A percentile compares a stretch with the other conserved stretches of the same genome.
phyloP scores from a whole-genome alignment of 371 early-diverging fungal genomes.

The Apophysomyces trapeziformis region DNA sequence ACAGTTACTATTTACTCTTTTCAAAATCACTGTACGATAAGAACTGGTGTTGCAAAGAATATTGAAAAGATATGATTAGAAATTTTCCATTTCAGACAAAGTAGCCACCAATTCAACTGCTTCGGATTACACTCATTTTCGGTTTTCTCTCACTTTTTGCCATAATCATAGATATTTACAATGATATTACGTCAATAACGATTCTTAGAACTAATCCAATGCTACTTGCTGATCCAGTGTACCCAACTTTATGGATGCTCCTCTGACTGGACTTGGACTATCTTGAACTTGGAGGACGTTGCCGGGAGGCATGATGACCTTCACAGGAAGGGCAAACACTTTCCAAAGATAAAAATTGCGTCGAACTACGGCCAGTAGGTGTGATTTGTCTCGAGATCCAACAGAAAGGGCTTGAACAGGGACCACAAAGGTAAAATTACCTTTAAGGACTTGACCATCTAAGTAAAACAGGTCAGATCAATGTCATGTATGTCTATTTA shows the following conservation, averaged over 20 bases:
- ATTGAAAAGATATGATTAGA: no score
- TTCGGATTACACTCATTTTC: background rate
- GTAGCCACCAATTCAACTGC: no score
- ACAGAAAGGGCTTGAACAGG: slow-evolving; percentile 21
- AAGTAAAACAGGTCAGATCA: background rate
- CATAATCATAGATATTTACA: background rate
- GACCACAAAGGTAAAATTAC: slow-evolving; percentile 24
- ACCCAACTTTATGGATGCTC: background rate
- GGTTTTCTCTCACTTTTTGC: background rate
- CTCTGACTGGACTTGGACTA: background rate
- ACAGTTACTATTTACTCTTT: no score
- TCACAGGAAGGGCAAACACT: slow-evolving; percentile 17
- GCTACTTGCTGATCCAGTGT: background rate
- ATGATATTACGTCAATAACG: background rate
- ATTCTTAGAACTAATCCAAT: background rate
- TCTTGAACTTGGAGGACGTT: slow-evolving; percentile 13
- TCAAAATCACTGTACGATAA: no score
- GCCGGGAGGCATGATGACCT: slow-evolving; percentile 14
- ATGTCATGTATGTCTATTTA: background rate
- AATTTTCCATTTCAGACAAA: no score
- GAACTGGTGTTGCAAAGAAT: no score
- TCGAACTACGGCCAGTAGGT: slow-evolving; percentile 19
- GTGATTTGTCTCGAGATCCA: slow-evolving; percentile 13
- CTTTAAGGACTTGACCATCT: slow-evolving; percentile 23
- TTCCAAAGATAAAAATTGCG: slow-evolving; percentile 21